Percentiles rank a stretch among this genome's conserved stretches.
Evolutionary conservation across 2,329 filamentous ascomycete genomes (phyloP).

Genomic region (Penicillium glabrum): DNA sequence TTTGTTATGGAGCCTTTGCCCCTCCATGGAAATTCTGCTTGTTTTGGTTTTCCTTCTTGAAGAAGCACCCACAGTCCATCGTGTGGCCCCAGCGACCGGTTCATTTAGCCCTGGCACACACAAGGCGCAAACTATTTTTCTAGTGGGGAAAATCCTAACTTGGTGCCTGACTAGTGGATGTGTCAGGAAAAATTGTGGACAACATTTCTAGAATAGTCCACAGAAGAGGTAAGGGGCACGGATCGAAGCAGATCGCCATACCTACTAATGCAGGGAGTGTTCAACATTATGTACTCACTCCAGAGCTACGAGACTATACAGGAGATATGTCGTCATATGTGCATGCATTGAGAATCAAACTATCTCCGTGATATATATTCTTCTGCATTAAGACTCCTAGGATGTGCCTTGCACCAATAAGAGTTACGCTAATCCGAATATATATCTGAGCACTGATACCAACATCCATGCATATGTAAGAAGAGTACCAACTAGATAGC

Average conservation of each 20-base stretch:
- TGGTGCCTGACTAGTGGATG: conserved; percentile 4
- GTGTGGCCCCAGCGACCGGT: conserved; percentile 35
- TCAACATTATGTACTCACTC: background rate
- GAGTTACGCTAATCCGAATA: background rate
- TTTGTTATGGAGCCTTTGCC: conserved; percentile 3
- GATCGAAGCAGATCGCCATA: background rate
- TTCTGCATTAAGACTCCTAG: background rate
- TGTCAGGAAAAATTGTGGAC: conserved; percentile 1
- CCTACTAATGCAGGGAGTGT: background rate
- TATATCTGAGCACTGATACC: background rate
- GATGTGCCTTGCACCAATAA: background rate
- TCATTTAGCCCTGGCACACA: conserved; percentile 23
- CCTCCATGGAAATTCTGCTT: conserved; percentile 24
- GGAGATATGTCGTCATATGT: background rate
- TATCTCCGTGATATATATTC: background rate
- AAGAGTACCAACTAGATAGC: too few species aligned
- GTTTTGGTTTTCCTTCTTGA: conserved; percentile 39
- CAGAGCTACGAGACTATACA: background rate
- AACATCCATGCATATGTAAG: background rate
- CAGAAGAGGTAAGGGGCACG: background rate
- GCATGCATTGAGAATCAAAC: background rate
- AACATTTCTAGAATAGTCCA: conserved; percentile 3
- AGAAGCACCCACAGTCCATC: conserved; percentile 23
- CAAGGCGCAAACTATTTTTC: conserved; percentile 17
- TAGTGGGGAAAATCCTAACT: conserved; percentile 3